Evolutionary conservation across 495 filamentous ascomycete genomes (phyloP), one percentile per base, ranked within the genome.

Genomic region (Lasiosphaeria miniovina): DNA sequence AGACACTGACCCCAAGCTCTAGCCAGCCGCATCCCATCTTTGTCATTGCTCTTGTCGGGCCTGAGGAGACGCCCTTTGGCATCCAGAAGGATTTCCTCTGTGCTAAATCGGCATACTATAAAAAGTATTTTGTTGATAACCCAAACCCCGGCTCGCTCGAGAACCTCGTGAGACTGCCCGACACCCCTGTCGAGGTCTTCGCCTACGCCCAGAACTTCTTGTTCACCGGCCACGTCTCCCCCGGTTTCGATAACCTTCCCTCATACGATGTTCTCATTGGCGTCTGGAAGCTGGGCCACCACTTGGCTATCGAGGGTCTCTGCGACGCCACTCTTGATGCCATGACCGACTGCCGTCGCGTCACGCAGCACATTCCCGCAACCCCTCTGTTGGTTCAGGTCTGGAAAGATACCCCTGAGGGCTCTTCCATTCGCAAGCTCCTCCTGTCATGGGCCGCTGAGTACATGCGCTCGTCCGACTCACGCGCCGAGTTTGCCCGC

Each of bases 401-500:
- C 32, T 84, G 81, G 81, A 73, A 76, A 34, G 79, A 82, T 52
- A 81, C 80, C 4, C 79, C 81, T 0, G 79, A 81, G 57, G 81
- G 79, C 35, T 83, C 79, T 8, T 74, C 77, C 12, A 79, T 84
- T 40, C 74, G 81, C n/a, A 72, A 70, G 48, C 76, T 84, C 31
- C 73, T 84, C 14, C 71, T 83, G 12, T 68, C 67, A n/a, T 84
- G 81, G 81, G 80, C 80, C 14, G 80, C 80, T 4, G 81, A 84
- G 58, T 82, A 84, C 55, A 82, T 82, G 70, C 64, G 77, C 60
- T 79, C 80, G 3, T 78, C 78, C 8, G 75, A 78, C 8, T 70
- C 74, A 4, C 73, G 79, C 4, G 71, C 75, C 17, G 74, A 78
- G 55, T 84, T 84, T 54, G 80, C 76, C 15, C 73, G 77, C 49